These are phyloP conservation scores for Globisporangium nodosum DNA, from an alignment of 352 stramenopile genomes.

Conservation along the genomic window DNA sequence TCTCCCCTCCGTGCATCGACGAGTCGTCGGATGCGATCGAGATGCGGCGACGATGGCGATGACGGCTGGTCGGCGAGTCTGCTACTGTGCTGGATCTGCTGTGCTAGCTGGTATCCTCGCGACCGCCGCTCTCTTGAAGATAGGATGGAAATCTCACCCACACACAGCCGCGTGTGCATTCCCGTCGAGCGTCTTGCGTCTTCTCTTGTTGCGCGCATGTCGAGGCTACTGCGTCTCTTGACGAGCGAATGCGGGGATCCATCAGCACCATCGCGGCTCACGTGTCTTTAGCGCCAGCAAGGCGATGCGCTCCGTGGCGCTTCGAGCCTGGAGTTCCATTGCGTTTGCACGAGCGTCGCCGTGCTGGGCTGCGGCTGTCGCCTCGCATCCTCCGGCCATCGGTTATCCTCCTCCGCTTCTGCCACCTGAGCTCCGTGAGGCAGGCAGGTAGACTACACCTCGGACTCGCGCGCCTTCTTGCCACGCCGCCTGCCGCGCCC, in stretches of 20 bases:
- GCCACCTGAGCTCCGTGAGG: too few species aligned
- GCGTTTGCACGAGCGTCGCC: not conserved
- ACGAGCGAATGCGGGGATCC: too few species aligned
- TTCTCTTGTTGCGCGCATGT: not conserved
- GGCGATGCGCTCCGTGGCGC: not conserved
- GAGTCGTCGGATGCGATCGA: not conserved
- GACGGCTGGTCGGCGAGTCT: not conserved
- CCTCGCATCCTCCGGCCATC: not conserved
- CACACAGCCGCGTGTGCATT: not conserved
- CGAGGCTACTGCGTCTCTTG: too few species aligned
- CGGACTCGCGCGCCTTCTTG: conserved; percentile 13
- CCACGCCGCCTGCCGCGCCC: conserved; percentile 12
- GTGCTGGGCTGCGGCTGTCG: too few species aligned
- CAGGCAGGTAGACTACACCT: not conserved
- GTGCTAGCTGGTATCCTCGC: not conserved
- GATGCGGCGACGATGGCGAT: not conserved
- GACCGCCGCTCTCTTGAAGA: not conserved
- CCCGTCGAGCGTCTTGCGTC: not conserved
- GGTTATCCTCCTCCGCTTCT: too few species aligned
- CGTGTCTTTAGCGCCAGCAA: not conserved
- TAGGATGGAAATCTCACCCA: not conserved
- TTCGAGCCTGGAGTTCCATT: not conserved
- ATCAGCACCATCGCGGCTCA: not conserved
- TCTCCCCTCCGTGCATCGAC: not conserved
- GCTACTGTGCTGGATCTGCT: too few species aligned